Conservation (phyloP, 768 basidiomycete genomes). For the Tephrocybe sp. region DNA sequence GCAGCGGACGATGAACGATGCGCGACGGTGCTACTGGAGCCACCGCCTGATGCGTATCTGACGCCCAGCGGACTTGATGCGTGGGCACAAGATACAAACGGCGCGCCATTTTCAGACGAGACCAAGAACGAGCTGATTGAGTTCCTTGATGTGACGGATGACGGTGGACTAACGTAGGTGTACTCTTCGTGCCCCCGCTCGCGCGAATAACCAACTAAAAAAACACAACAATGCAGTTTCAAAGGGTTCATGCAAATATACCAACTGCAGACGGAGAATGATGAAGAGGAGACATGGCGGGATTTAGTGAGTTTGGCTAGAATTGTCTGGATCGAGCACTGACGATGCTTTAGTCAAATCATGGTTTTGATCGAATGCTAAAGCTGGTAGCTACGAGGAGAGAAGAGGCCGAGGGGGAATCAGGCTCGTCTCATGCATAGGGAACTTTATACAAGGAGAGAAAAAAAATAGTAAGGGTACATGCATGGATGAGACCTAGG, state of each 20-base stretch:
- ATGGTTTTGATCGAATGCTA: conserved; percentile 31
- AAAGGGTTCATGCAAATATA: conserved; percentile 83
- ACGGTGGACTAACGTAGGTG: conserved; percentile 70
- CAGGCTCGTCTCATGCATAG: background rate
- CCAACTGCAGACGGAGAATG: conserved; percentile 81
- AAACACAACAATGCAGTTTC: conserved; percentile 47
- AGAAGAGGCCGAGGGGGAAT: conserved; percentile 42
- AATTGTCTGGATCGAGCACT: too few species aligned
- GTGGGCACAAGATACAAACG: conserved; percentile 81
- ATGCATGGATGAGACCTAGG: background rate
- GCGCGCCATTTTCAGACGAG: conserved; percentile 72
- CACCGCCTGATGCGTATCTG: conserved; percentile 57
- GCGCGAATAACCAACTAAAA: too few species aligned
- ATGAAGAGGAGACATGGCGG: conserved; percentile 82
- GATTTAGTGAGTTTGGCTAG: conserved; percentile 59
- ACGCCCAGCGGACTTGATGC: conserved; percentile 60
- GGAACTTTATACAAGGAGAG: background rate
- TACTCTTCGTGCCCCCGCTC: too few species aligned
- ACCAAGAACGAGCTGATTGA: conserved; percentile 76
- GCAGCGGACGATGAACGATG: conserved; percentile 19
- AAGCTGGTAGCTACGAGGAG: conserved; percentile 53
- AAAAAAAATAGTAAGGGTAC: too few species aligned
- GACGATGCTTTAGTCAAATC: conserved; percentile 11
- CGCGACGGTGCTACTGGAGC: conserved; percentile 36
- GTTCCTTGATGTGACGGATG: conserved; percentile 71